Evolutionary conservation across 768 basidiomycete genomes (phyloP), one percentile per base, ranked within the genome.

Genomic region (Collybia nuda): DNA sequence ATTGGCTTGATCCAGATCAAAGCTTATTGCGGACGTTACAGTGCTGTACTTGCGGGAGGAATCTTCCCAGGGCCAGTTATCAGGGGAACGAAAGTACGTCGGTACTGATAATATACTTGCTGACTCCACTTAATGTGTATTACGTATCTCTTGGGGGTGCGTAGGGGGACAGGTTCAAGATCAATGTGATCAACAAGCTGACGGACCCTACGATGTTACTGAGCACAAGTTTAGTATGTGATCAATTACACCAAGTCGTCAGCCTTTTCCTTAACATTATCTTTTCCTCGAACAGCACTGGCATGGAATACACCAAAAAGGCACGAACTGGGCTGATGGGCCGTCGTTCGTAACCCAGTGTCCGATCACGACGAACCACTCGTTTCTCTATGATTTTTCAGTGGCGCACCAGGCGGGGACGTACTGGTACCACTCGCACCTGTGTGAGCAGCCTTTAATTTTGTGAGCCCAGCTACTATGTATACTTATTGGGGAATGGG

Each of bases 291-390:
- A 11, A 21, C 22, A 62, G 62, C 75, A 77, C 52, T 76, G 72
- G 72, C 77, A 78, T 44, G 76, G 76, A 4, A 56, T 78, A 36
- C 68, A 56, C 43, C 72, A 75, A 55, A 54, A 57, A 3, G 44
- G 46, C 4, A 68, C 69, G 2, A 76, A 70, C 48, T 72, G 64
- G 56, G 69, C 62, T 1, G 77, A 78, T 38, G 77, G 77, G 6
- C 46, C 62, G 3, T 55, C 67, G 2, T 47, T 62, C 46, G 58
- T 74, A 2, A 70, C 68, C 11, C 71, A 74, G 47, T 75, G 74
- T 56, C 74, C 74, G 0, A 72, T 75, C 44, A 40, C 61, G 0
- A 57, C 71, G 15, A 53, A 56, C 1, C 19, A 66, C 21, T 66
- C 62, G 1, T 75, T 74, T 57, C 46, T 63, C 7, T 74, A 75